These are phyloP conservation scores for Calonectria hawksworthii DNA, from an alignment of 2,329 filamentous ascomycete genomes.

Conservation along the genomic window DNA sequence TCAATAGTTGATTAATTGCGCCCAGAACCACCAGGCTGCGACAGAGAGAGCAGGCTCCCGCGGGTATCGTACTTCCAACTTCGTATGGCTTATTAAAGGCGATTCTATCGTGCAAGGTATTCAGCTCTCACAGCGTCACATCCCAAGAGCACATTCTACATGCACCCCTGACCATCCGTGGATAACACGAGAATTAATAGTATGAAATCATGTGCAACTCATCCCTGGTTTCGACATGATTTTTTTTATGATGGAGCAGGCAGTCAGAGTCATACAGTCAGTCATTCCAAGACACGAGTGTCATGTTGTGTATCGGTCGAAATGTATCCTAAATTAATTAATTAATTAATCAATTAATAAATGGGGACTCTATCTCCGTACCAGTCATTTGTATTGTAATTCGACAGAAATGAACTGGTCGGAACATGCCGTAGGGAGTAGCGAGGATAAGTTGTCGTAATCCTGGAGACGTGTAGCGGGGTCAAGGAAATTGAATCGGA, in stretches of 20 bases:
- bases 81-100: not conserved
- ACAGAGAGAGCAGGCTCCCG: not conserved
- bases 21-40: not conserved
- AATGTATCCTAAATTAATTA: not conserved
- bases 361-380: not conserved
- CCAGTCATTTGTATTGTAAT: not conserved
- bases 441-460: not conserved
- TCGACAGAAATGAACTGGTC: not conserved
- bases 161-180: not conserved
- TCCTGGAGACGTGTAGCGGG: not conserved
- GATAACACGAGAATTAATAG: not conserved
- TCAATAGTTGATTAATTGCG: not conserved
- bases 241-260: not conserved
- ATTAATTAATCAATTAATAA: not conserved
- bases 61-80: not conserved
- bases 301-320: not conserved
- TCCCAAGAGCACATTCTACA: not conserved
- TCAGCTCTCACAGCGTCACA: not conserved
- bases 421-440: not conserved
- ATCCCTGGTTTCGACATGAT: not conserved
- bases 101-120: not conserved
- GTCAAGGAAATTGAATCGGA: constrained; percentile 7
- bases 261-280: not conserved
- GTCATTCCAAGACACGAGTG: not conserved
- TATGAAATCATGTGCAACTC: not conserved